Conservation (phyloP, 2,329 filamentous ascomycete species). For the Penicillium italicum region DNA sequence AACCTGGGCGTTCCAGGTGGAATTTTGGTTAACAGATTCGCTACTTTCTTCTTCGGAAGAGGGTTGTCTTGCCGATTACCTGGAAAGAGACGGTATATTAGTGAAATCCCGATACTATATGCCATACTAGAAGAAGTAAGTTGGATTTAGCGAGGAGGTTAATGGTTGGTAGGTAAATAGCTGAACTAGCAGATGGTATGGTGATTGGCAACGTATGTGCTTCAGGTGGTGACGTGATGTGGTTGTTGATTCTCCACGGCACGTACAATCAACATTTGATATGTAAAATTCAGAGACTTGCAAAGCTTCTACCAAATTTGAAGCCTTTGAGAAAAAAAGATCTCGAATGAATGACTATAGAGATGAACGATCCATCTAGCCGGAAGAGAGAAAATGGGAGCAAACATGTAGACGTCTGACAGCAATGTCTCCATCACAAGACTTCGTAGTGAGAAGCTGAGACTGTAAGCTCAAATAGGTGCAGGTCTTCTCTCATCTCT, state of each 20-base stretch:
- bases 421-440: not conserved
- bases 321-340: not conserved
- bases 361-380: not conserved
- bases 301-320: not conserved
- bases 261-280: not conserved
- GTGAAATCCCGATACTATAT: not conserved
- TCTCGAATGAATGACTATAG: not conserved
- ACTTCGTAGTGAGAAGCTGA: not conserved
- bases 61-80: slow-evolving; percentile 21
- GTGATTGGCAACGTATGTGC: not conserved
- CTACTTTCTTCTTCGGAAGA: slow-evolving; percentile 28
- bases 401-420: not conserved
- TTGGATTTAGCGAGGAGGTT: slow-evolving; percentile 21
- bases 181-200: not conserved
- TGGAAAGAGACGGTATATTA: slow-evolving; percentile 23
- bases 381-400: not conserved
- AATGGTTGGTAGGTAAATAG: slow-evolving; percentile 11
- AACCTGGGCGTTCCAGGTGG: slow-evolving; percentile 17
- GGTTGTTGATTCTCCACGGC: not conserved
- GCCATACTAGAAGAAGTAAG: not conserved
- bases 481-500: not conserved
- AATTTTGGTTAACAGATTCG: slow-evolving; percentile 23
- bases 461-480: not conserved
- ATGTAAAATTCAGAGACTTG: not conserved
- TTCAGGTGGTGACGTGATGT: not conserved